Percentiles rank a stretch among this genome's conserved stretches.
Conservation (phyloP, 352 stramenopile species). For the Globisporangium solare region DNA sequence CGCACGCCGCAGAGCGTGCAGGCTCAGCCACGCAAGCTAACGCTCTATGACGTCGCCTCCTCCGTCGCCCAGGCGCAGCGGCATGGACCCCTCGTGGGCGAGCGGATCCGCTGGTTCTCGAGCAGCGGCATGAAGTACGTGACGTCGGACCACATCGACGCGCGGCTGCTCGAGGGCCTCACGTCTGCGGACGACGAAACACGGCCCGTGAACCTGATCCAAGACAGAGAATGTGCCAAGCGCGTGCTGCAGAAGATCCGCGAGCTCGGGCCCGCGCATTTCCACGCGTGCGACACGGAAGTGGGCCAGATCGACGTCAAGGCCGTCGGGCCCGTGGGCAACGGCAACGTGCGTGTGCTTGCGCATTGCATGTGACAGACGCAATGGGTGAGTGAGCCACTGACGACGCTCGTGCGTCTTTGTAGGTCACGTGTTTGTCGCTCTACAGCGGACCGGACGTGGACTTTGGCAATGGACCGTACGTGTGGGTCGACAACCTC, state of each 20-base stretch:
- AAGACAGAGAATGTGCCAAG: constrained; percentile 58
- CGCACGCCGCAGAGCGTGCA: no score
- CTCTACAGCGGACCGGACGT: constrained; percentile 95
- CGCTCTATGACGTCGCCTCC: no score
- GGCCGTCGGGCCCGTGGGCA: constrained; percentile 91
- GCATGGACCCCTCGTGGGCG: no score
- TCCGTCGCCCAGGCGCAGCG: no score
- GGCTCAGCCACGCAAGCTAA: no score
- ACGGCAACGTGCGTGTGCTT: constrained; percentile 71
- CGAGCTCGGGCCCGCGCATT: constrained; percentile 57
- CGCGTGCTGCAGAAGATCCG: constrained; percentile 59
- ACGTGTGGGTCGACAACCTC: constrained; percentile 90
- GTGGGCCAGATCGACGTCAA: constrained; percentile 97
- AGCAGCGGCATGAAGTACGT: constrained; percentile 40
- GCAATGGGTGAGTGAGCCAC: background rate
- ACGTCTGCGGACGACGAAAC: constrained; percentile 61
- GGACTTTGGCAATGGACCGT: constrained; percentile 93
- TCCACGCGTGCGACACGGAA: constrained; percentile 97
- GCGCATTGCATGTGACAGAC: background rate
- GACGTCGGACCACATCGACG: constrained; percentile 65
- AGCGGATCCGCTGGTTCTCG: background rate
- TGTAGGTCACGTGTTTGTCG: constrained; percentile 93
- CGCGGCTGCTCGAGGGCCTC: constrained; percentile 46
- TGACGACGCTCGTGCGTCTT: background rate
- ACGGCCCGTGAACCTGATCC: constrained; percentile 72